These are phyloP conservation scores for Pyrus betulifolia DNA, from an alignment of 306 rosid genomes.

Conservation along the genomic window DNA sequence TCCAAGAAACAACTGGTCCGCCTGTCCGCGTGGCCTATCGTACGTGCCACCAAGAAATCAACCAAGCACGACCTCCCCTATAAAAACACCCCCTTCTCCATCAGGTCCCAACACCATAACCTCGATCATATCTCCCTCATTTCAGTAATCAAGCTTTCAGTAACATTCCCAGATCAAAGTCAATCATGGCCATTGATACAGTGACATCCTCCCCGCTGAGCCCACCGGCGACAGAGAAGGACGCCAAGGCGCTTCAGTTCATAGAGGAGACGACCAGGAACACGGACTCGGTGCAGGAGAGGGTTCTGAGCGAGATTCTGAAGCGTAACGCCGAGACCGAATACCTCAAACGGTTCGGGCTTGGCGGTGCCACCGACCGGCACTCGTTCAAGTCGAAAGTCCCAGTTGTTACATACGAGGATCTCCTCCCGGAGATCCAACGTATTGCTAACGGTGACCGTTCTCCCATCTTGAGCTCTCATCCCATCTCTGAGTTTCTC, in stretches of 20 bases:
- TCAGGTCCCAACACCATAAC: not conserved
- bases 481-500: slow-evolving; percentile 82
- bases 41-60: not conserved
- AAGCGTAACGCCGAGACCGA: slow-evolving; percentile 58
- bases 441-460: slow-evolving; percentile 86
- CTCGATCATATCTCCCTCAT: not conserved
- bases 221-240: slow-evolving; percentile 35
- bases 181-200: slow-evolving; percentile 50
- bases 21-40: not conserved
- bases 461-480: slow-evolving; percentile 59
- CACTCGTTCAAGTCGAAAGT: slow-evolving; percentile 58
- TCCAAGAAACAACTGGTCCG: slow-evolving; percentile 22
- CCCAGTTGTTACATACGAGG: slow-evolving; percentile 71
- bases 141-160: not conserved
- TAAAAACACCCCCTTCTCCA: slow-evolving; percentile 17
- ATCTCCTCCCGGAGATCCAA: slow-evolving; percentile 66
- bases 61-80: not conserved
- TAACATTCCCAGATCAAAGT: not conserved
- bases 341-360: slow-evolving; percentile 46
- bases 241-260: slow-evolving; percentile 49
- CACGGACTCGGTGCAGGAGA: slow-evolving; percentile 43
- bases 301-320: slow-evolving; percentile 50
- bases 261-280: slow-evolving; percentile 60
- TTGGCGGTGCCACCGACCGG: slow-evolving; percentile 64
- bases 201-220: slow-evolving; percentile 17